Evolutionary conservation across 2,329 filamentous ascomycete species (phyloP).

Genomic region (Apiospora malaysiana): DNA sequence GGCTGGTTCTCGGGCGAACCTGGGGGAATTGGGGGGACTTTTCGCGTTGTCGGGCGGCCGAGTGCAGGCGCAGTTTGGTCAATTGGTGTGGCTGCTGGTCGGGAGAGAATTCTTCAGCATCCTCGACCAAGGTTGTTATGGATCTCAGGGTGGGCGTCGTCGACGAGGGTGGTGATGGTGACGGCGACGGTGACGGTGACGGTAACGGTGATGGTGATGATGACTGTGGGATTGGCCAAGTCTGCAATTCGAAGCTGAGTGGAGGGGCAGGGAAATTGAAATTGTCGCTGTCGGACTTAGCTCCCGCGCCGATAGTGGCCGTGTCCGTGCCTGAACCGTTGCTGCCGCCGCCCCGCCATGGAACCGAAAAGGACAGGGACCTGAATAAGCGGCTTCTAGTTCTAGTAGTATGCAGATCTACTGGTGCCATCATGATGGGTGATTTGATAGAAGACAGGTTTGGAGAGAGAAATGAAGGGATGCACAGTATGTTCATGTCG

Average conservation of each 20-base stretch:
- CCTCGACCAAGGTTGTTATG: neutral
- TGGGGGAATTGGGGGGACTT: conserved; percentile 4
- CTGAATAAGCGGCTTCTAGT: conserved; percentile 9
- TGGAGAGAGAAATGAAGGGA: too few species aligned
- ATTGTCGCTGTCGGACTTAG: neutral
- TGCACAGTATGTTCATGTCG: too few species aligned
- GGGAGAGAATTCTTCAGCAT: neutral
- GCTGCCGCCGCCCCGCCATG: conserved; percentile 2
- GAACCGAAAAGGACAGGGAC: conserved; percentile 5
- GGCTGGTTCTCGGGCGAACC: neutral
- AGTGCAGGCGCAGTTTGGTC: conserved; percentile 1
- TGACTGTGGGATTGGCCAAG: neutral
- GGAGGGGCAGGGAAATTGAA: conserved; percentile 6
- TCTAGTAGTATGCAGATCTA: too few species aligned
- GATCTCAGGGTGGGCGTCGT: neutral
- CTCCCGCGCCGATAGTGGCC: conserved; percentile 8
- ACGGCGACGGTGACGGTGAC: neutral
- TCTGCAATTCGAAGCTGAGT: neutral
- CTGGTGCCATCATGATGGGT: neutral
- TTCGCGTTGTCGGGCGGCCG: neutral
- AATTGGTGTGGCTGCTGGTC: neutral
- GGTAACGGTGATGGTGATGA: neutral
- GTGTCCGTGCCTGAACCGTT: conserved; percentile 14
- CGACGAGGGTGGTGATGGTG: too few species aligned
- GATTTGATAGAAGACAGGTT: too few species aligned